Evolutionary conservation across 2,329 filamentous ascomycete species (phyloP), one percentile per base, ranked within the genome.

Genomic region (Hymenoscyphus albidus): DNA sequence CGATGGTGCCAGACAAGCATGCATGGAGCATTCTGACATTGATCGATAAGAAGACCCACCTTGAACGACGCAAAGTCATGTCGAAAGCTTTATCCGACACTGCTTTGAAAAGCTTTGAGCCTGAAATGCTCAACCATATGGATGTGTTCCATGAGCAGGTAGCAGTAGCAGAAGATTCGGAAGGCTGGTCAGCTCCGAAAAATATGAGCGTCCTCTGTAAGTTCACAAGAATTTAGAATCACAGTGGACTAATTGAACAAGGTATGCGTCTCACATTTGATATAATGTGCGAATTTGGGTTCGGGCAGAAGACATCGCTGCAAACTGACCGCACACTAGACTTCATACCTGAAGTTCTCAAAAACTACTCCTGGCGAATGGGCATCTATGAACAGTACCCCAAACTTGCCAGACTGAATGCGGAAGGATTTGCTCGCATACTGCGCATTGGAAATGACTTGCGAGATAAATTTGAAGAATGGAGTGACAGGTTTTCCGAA

Each of bases 211-310:
- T 32, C 12, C 39, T 40, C 14, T 55, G 40, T 16, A 62, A 48
- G 38, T 35, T 22, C 3, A 5, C 27, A 5, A 2, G 32, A 14
- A 27, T 22, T n/a, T 6, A 13, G 39, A 39, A 59, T 16, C 14
- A 12, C 14, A n/a, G 1, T 16, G n/a, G 14, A 16, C 40, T 44
- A 44, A 44, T 16, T 6, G 2, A 16, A 6, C 5, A 5, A 67
- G 60, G 67, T 59, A 70, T 69, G 32, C 66, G 67, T 54, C 58
- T 71, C 27, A 61, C 69, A 14, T 72, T 72, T 55, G 72, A 73
- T 44, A 67, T 71, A 9, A 72, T 75, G 61, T 56, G 65, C 3
- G 65, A 71, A 12, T 62, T 75, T 1, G 64, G 70, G 1, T 73
- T 70, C 60, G 39, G 58, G 1, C 2, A 32, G 14, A 27, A 56